Evolutionary conservation across 2,329 filamentous ascomycete species (phyloP), one percentile per base, ranked within the genome.

Genomic region (Thielaviopsis euricoi): DNA sequence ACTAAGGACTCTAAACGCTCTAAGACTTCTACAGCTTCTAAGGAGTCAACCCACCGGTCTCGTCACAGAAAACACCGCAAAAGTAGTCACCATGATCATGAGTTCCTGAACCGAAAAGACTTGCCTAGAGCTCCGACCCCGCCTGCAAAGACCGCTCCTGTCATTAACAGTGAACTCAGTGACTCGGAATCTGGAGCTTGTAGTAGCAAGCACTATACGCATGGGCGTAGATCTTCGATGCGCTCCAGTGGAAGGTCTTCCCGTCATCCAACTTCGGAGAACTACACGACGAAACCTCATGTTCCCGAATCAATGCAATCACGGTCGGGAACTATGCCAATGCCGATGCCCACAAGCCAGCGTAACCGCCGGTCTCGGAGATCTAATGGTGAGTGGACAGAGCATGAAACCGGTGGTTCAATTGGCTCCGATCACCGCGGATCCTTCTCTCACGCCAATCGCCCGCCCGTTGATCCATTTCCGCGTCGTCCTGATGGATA

Each of bases 391-490:
- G 58, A 59, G 2, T 57, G 56, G 49, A 33, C 12, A 15, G 54
- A 53, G 1, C 23, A 21, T 22, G 58, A 56, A 9, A 46, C 22
- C 17, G 21, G 51, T 17, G 55, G 58, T 15, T 60, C 58, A 26
- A 46, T 57, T 3, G 55, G 55, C 12, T 60, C 58, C 17, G 55
- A 60, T 33, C 46, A 54, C 19, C 58, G 55, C 6, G 58, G 55
- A 17, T 60, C 58, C 3, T 57, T 60, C 21, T 57, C 51, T 2
- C 43, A 48, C n/a, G 6, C 43, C 3, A 17, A 17, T 48, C 43
- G 43, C 2, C 43, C 43, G 17, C 21, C 52, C 12, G 22, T 19
- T 12, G 58, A 59, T 10, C 25, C 12, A 23, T 59, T 59, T 33
- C 2, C 21, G 12, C 53, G 53, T 25, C 53, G 54, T n/a, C 56